phyloP scores from a whole-genome alignment of 441 rosid genomes.

The Erodium moschatum region DNA sequence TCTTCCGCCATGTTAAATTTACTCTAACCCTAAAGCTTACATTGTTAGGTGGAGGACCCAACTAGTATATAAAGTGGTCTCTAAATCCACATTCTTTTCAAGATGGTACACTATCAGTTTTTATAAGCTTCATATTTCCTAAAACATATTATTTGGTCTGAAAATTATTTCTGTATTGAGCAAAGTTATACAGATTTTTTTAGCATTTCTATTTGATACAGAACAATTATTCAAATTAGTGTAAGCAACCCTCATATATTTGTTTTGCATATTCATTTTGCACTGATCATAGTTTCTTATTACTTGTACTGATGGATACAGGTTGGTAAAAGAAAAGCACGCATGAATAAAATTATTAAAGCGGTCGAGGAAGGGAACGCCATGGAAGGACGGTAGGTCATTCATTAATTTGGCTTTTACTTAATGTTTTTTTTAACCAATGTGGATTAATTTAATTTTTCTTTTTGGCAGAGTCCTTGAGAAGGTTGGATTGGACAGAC shows the following conservation, averaged over 20 bases:
- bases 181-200: background rate
- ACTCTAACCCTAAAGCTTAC: background rate
- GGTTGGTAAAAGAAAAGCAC: slow-evolving; percentile 36
- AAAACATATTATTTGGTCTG: background rate
- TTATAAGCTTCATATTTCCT: slow-evolving; percentile 1
- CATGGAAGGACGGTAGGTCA: slow-evolving; percentile 33
- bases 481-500: slow-evolving; percentile 48
- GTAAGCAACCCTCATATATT: background rate
- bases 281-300: background rate
- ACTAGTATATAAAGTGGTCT: background rate
- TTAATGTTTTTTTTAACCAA: background rate
- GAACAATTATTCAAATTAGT: background rate
- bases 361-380: slow-evolving; percentile 29
- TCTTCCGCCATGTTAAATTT: background rate
- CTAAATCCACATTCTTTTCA: background rate
- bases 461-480: slow-evolving; percentile 39
- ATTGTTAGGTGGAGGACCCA: background rate
- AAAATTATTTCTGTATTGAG: background rate
- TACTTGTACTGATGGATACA: slow-evolving; percentile 18
- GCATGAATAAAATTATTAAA: slow-evolving; percentile 29
- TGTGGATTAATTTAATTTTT: slow-evolving; percentile 8
- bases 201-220: background rate
- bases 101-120: background rate
- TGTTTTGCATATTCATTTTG: background rate
- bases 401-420: background rate